These are phyloP conservation scores for Solanum ossicruentum DNA, from an alignment of 257 asterid genomes.

Conservation along the genomic window DNA sequence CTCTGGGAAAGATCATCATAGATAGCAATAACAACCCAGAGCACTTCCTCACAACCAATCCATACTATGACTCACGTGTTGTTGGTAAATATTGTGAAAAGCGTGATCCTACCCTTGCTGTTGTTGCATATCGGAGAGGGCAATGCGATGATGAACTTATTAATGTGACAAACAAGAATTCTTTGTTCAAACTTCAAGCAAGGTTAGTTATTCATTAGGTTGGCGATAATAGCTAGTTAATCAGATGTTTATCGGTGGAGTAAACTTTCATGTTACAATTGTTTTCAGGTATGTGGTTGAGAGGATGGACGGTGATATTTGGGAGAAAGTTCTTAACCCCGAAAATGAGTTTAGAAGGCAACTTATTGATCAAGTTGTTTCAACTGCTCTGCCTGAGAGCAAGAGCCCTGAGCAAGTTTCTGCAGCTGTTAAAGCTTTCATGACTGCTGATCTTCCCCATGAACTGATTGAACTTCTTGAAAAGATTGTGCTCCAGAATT, in stretches of 20 bases:
- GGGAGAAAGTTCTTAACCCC: conserved; percentile 91
- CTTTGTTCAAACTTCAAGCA: conserved; percentile 93
- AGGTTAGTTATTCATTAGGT: conserved; percentile 42
- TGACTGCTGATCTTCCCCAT: conserved; percentile 99
- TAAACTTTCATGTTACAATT: not conserved
- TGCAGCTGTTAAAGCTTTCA: conserved; percentile 98
- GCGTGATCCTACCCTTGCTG: conserved; percentile 99
- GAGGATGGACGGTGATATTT: conserved; percentile 95
- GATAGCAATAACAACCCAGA: conserved; percentile 98
- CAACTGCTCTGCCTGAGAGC: conserved; percentile 99
- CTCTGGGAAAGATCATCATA: conserved; percentile 94
- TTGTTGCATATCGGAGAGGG: conserved; percentile 97
- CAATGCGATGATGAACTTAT: conserved; percentile 97
- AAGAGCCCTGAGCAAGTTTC: conserved; percentile 99
- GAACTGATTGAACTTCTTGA: conserved; percentile 97
- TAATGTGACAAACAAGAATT: conserved; percentile 87
- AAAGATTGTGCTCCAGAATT: conserved; percentile 95
- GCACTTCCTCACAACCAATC: conserved; percentile 98
- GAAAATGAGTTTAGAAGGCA: conserved; percentile 95
- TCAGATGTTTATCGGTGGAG: not conserved
- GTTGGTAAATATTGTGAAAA: conserved; percentile 99
- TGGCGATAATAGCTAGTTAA: not conserved
- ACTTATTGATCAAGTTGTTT: conserved; percentile 98
- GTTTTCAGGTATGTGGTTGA: conserved; percentile 84
- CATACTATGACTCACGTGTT: conserved; percentile 92